Conservation (phyloP, 148 eudicot genomes). For the Selenicereus undatus region DNA sequence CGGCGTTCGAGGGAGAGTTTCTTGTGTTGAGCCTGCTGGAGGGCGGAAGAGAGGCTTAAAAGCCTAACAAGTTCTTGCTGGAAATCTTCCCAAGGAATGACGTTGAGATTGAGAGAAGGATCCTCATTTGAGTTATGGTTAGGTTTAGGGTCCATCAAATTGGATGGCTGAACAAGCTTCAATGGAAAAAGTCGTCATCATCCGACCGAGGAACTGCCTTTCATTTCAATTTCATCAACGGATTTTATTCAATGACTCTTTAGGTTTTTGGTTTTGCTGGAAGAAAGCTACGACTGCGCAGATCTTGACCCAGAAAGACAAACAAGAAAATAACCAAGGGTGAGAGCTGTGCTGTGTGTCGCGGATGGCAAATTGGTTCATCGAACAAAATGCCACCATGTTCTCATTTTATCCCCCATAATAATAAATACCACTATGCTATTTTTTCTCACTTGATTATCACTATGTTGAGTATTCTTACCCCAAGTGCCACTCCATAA, state of each 20-base stretch:
- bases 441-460: too few relatives aligned
- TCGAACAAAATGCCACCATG: too few relatives aligned
- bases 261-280: slow-evolving; percentile 4
- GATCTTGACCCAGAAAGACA: not conserved
- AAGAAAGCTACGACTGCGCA: not conserved
- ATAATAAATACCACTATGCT: too few relatives aligned
- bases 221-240: not conserved
- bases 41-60: slow-evolving; percentile 66
- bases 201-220: not conserved
- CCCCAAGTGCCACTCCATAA: too few relatives aligned
- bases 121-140: slow-evolving; percentile 16
- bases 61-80: slow-evolving; percentile 72
- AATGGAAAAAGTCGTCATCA: not conserved
- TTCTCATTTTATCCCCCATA: too few relatives aligned
- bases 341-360: too few relatives aligned
- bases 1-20: slow-evolving; percentile 45
- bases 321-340: too few relatives aligned
- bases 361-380: too few relatives aligned
- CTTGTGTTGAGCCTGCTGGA: slow-evolving; percentile 50
- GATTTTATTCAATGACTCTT: not conserved
- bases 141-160: slow-evolving; percentile 7
- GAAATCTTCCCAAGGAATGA: slow-evolving; percentile 76
- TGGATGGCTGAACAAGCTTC: not conserved
- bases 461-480: too few relatives aligned
- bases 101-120: slow-evolving; percentile 22